Base-by-base conservation (phyloP, 2,329 filamentous ascomycete species). In the Ophidiomyces ophidiicola region DNA sequence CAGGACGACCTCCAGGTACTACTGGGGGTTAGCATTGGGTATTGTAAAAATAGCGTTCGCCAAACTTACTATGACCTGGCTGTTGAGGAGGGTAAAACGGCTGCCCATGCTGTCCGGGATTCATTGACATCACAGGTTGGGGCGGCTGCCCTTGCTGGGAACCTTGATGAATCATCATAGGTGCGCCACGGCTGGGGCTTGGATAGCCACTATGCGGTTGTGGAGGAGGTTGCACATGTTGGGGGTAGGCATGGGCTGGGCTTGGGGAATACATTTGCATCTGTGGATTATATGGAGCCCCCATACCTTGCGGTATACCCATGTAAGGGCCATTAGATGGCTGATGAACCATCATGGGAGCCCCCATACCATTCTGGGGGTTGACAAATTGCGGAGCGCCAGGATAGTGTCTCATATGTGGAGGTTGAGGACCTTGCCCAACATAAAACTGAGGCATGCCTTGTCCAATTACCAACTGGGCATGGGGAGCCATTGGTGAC, bases 141-240 rank as follows among this genome's bases (percentile, higher is more conserved):
- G 69, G 68, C 41, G 69, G 68, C 56, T 92, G 85, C 28, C 87
- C 86, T 58, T 93, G 87, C 54, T 94, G 88, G 19, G 87, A 94
- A 40, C 84, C 84, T 63, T 94, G 85, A 49, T 87, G 87, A 53
- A 80, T 82, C 88, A 96, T 96, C 78, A 92, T 85, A 1, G 84
- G 80, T 8, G 90, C 84, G 14, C 79, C 78, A 33, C 86, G 76
- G 41, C 84, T 78, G 1, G 88, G 88, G 56, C 88, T 94, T n/a
- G 85, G 82, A 54, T 83, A 94, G 11, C 85, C 84, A 30, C 74
- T 82, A 14, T 80, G 75, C 39, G 68, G 67, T 41, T 70, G 67
- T 44, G 66, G 51, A 26, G 65, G 64, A 46, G 67, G 61, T 14
- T 59, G 60, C 32, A 53, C 61, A 50, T 68, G 67, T 30, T 69